phyloP scores from a whole-genome alignment of 331 rosid genomes.

The Stylosanthes scabra region DNA sequence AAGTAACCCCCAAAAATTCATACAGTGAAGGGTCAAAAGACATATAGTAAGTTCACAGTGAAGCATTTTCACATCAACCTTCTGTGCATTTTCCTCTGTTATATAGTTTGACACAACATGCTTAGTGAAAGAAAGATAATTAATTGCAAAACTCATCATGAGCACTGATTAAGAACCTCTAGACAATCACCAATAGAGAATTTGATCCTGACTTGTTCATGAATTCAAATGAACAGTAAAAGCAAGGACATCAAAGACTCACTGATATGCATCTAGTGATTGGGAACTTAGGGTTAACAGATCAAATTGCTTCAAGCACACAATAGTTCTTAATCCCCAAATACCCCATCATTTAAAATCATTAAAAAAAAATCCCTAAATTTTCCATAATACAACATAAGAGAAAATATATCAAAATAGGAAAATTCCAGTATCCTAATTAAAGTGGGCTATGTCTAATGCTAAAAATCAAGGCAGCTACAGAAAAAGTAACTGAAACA shows the following conservation, averaged over 20 bases:
- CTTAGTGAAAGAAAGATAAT: not conserved
- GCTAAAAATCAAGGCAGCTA: not conserved
- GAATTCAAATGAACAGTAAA: slow-evolving; percentile 6
- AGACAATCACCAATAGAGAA: not conserved
- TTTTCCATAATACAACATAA: slow-evolving; percentile 2
- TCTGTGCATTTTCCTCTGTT: not conserved
- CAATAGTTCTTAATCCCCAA: not conserved
- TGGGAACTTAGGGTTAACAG: not conserved
- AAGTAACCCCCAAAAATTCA: slow-evolving; percentile 2
- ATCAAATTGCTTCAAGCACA: not conserved
- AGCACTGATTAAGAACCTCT: not conserved
- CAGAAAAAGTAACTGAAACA: not conserved
- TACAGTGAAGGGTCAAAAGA: not conserved
- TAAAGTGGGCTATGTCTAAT: not conserved
- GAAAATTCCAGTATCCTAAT: too few species aligned
- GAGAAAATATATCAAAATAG: not conserved
- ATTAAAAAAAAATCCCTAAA: not conserved
- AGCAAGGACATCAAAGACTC: not conserved
- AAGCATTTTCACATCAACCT: slow-evolving; percentile 17
- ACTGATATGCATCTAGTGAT: not conserved
- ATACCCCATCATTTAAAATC: not conserved
- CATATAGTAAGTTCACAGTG: not conserved
- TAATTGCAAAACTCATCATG: slow-evolving; percentile 2
- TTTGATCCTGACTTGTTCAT: not conserved
- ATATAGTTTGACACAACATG: not conserved